These are phyloP conservation scores for Trichocomaceae sp. DNA, from an alignment of 2,329 filamentous ascomycete genomes.

Conservation along the genomic window DNA sequence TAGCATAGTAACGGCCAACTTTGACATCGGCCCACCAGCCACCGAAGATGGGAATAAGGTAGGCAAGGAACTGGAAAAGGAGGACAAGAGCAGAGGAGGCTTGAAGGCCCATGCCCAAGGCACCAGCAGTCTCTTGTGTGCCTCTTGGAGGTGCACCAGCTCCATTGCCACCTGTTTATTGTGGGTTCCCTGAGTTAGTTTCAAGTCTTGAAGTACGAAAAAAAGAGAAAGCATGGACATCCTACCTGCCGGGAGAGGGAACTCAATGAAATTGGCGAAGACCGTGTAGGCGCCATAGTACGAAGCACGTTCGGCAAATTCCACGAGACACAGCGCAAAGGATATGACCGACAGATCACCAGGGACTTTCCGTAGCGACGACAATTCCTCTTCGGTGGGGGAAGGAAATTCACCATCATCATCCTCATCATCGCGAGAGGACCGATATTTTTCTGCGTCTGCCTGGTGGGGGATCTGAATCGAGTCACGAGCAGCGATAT, in stretches of 20 bases:
- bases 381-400: slow-evolving; percentile 44
- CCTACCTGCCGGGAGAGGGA: slow-evolving; percentile 47
- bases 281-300: slow-evolving; percentile 51
- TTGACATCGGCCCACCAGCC: slow-evolving; percentile 63
- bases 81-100: slow-evolving; percentile 51
- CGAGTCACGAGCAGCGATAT: slow-evolving; percentile 8
- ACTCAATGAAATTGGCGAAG: slow-evolving; percentile 58
- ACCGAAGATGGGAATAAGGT: slow-evolving; percentile 54
- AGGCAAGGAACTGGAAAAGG: slow-evolving; percentile 58
- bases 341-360: slow-evolving; percentile 52
- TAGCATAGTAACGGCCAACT: slow-evolving; percentile 64
- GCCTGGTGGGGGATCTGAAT: slow-evolving; percentile 5
- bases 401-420: slow-evolving; percentile 24
- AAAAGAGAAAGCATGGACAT: neutral
- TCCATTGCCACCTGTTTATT: slow-evolving; percentile 30
- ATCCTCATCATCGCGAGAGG: slow-evolving; percentile 14
- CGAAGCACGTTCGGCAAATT: slow-evolving; percentile 54
- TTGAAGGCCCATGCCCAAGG: slow-evolving; percentile 52
- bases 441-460: neutral
- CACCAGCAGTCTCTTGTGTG: slow-evolving; percentile 48
- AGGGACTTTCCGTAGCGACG: slow-evolving; percentile 45
- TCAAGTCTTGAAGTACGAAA: neutral
- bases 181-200: neutral
- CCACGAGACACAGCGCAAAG: slow-evolving; percentile 52
- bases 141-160: slow-evolving; percentile 30